Conservation (phyloP, 1,284 basidiomycete genomes). For the Apiotrichum montevideense region DNA sequence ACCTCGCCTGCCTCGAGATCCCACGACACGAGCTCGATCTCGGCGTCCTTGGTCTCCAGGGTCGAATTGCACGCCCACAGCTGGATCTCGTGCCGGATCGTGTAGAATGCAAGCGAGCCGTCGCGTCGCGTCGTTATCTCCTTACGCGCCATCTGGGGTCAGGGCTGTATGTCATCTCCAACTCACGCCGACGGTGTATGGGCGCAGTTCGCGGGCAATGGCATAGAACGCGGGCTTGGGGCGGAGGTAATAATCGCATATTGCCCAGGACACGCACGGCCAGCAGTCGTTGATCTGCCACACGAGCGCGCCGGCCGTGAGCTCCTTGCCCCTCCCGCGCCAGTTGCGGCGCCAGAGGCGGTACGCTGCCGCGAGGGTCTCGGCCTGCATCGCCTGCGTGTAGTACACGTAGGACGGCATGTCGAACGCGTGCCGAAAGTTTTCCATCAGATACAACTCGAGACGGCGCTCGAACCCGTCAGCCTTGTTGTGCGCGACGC, state of each 20-base stretch:
- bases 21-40: constrained; percentile 63
- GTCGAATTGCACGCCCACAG: constrained; percentile 80
- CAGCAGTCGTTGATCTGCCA: constrained; percentile 82
- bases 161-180: not conserved
- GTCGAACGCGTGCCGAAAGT: constrained; percentile 75
- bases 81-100: constrained; percentile 56
- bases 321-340: constrained; percentile 62
- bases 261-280: constrained; percentile 73
- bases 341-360: constrained; percentile 68
- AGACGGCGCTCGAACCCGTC: constrained; percentile 73
- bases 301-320: constrained; percentile 68
- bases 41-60: constrained; percentile 55
- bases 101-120: constrained; percentile 59
- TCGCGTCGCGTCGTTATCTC: constrained; percentile 58
- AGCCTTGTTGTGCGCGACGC: constrained; percentile 82
- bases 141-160: constrained; percentile 54
- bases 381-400: constrained; percentile 77
- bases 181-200: constrained; percentile 68
- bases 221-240: constrained; percentile 69
- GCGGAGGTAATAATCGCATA: constrained; percentile 68
- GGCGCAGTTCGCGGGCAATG: constrained; percentile 63
- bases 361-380: constrained; percentile 66
- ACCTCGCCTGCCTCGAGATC: constrained; percentile 52
- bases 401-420: constrained; percentile 78
- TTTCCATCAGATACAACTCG: constrained; percentile 84